Conservation (phyloP, 164 flowering plant genomes). For the Tinospora cordifolia region DNA sequence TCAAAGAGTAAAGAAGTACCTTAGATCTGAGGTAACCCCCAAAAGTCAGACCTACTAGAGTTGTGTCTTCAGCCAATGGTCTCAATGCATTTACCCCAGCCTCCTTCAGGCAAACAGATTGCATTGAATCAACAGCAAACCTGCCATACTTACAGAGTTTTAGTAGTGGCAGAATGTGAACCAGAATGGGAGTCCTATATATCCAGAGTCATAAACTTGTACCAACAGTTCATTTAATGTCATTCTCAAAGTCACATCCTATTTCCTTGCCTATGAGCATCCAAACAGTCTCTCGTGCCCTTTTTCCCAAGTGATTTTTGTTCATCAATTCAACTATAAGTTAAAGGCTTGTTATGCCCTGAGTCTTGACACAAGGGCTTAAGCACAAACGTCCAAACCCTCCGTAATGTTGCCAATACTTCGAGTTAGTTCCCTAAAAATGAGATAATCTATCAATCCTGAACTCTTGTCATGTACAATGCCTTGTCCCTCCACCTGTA, state of each 20-base stretch:
- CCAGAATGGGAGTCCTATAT: not conserved
- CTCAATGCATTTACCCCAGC: conserved; percentile 30
- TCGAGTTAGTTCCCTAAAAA: not conserved
- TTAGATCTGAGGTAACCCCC: conserved; percentile 90
- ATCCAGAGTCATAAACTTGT: not conserved
- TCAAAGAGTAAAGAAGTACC: conserved; percentile 28
- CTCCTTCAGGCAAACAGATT: conserved; percentile 63
- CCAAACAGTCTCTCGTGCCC: too few relatives aligned
- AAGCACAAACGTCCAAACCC: too few relatives aligned
- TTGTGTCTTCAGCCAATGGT: conserved; percentile 53
- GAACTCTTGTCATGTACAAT: not conserved
- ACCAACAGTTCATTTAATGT: not conserved
- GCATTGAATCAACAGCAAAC: conserved; percentile 78
- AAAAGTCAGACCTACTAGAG: conserved; percentile 72
- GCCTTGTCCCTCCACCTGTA: not conserved
- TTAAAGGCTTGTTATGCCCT: too few relatives aligned
- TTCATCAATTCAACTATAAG: too few relatives aligned
- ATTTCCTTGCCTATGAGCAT: too few relatives aligned
- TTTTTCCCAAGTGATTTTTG: too few relatives aligned
- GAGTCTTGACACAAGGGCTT: too few relatives aligned
- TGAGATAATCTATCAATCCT: not conserved
- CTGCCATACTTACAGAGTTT: conserved; percentile 28
- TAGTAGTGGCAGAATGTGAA: not conserved
- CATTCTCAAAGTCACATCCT: too few relatives aligned
- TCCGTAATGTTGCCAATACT: too few relatives aligned